Base-by-base conservation (phyloP, 2,329 filamentous ascomycete species). In the Monilinia fructicola region DNA sequence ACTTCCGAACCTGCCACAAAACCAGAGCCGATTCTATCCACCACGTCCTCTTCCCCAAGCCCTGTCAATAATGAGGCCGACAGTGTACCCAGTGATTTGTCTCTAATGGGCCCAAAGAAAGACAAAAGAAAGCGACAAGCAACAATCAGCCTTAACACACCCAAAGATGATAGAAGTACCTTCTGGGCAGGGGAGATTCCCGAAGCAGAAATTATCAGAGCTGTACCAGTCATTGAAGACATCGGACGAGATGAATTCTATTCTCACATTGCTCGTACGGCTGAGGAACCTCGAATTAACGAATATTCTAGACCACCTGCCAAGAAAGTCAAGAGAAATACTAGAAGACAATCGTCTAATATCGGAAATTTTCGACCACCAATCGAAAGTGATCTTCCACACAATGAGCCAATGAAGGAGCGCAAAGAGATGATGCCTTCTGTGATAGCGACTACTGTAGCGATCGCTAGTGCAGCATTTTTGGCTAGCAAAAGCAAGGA, bases 271-370 rank as follows among this genome's bases (percentile, higher is more conserved):
- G 68, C 73, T 35, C 69, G 69, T 66, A 70, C 74, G 66, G 70
- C 68, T n/a, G 70, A 73, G 35, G 42, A 69, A 14, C 52, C 68
- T 9, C 67, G 69, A 9, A 64, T 67, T 42, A 72, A 76, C 55
- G 70, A 73, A 44, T 75, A 73, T 58, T 61, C 73, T 16, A 69
- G 73, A 56, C 73, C 73, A 54, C 64, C 64, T 18, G 71, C 71
- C 26, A 77, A 78, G 67, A 79, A 79, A 62, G 78, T 76, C 54
- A 81, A 78, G 74, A 81, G 78, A 60, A 71, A 74, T 31, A 78
- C 78, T 69, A 75, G 74, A 74, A 75, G 67, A 70, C 72, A 69
- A 54, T 71, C 63, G n/a, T 52, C 16, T 9, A 38, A 53, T 31
- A 42, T 58, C 26, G 68, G 69, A 18, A 63, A 61, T 28, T 68